Percentiles rank a stretch among this genome's conserved stretches.
These are phyloP conservation scores for Strobilomyces echinocephalus DNA, from an alignment of 768 basidiomycete species.

Conservation along the genomic window DNA sequence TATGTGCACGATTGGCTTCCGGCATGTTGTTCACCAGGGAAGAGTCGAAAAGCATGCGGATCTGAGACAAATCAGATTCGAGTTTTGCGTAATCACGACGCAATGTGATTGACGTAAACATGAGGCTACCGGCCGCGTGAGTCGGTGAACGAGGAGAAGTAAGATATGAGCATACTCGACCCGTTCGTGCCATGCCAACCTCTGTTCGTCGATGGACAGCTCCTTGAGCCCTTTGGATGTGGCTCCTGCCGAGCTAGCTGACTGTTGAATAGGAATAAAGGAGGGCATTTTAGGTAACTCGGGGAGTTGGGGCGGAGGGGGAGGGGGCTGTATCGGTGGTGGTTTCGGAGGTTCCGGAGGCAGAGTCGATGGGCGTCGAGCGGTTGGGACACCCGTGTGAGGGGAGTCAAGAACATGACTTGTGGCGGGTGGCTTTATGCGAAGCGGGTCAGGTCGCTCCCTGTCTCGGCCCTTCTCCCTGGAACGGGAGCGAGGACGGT, in stretches of 20 bases:
- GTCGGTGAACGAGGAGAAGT: background rate
- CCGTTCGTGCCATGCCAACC: conserved; percentile 37
- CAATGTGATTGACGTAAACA: conserved; percentile 32
- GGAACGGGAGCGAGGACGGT: conserved; percentile 10
- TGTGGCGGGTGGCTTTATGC: background rate
- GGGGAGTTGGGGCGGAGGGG: conserved; percentile 17
- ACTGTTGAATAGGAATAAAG: conserved; percentile 15
- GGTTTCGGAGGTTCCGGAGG: conserved; percentile 16
- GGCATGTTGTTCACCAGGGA: conserved; percentile 21
- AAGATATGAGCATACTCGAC: conserved; percentile 33
- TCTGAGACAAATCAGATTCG: conserved; percentile 31
- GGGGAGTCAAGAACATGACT: background rate
- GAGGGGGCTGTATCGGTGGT: conserved; percentile 18
- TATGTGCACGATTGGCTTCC: conserved; percentile 19
- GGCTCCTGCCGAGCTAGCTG: background rate
- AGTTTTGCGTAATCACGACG: conserved; percentile 32
- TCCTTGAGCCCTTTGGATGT: conserved; percentile 15
- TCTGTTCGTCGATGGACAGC: conserved; percentile 34
- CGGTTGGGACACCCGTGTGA: background rate
- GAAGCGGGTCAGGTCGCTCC: background rate
- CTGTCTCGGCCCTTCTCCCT: conserved; percentile 5
- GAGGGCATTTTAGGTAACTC: conserved; percentile 17
- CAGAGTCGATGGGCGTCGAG: background rate
- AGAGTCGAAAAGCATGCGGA: conserved; percentile 24
- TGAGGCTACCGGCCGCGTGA: conserved; percentile 24